Percentiles rank a stretch among this genome's conserved stretches.
Evolutionary conservation across 345 rosid genomes (phyloP).

Genomic region (Populus pruinosa): DNA sequence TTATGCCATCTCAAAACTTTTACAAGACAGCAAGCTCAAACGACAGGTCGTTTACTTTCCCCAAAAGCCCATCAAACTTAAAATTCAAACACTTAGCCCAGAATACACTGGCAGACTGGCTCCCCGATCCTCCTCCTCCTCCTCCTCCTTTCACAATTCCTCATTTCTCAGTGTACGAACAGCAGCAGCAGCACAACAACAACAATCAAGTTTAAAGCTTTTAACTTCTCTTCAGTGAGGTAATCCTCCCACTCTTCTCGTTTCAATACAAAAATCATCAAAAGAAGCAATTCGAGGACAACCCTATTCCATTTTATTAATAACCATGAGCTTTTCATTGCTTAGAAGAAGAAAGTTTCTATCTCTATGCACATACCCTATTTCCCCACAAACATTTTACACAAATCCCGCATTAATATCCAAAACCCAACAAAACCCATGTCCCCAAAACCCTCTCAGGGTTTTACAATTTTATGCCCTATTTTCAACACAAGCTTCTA

Average conservation of each 20-base stretch:
- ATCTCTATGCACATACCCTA: neutral
- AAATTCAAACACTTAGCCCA: neutral
- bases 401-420: neutral
- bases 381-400: neutral
- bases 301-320: neutral
- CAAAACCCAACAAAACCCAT: conserved; percentile 6
- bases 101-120: neutral
- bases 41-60: neutral
- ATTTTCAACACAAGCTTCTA: conserved; percentile 59
- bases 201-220: neutral
- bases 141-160: neutral
- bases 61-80: neutral
- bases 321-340: conserved; percentile 22
- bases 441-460: conserved; percentile 13
- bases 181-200: neutral
- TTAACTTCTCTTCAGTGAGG: neutral
- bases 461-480: conserved; percentile 12
- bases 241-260: neutral
- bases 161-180: neutral
- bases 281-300: neutral
- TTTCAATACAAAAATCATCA: neutral
- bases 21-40: neutral
- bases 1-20: neutral
- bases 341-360: conserved; percentile 18
- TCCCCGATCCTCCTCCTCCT: neutral